phyloP scores from a whole-genome alignment of 345 rosid genomes.

The Hirschfeldia incana region DNA sequence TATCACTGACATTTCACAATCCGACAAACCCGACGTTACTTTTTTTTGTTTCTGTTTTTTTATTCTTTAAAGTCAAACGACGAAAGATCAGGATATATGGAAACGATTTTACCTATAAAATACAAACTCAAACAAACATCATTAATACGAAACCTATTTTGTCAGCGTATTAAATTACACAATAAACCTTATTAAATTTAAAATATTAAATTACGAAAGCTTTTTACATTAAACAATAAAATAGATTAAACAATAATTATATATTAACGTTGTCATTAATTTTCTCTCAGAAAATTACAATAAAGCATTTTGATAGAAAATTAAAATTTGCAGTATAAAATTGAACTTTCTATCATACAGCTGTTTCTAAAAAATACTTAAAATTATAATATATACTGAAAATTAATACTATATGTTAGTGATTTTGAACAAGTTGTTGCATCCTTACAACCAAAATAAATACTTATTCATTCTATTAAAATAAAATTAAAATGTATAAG shows the following conservation, averaged over 20 bases:
- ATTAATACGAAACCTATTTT: not conserved
- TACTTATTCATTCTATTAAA: not conserved
- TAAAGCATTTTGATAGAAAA: not conserved
- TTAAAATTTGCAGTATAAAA: no score
- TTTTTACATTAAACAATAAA: not conserved
- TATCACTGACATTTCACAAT: not conserved
- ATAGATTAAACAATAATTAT: no score
- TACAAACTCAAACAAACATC: no score
- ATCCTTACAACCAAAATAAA: not conserved
- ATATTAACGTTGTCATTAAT: no score
- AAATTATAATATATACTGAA: no score
- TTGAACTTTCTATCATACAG: no score
- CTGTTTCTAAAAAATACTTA: no score
- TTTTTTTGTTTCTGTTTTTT: no score
- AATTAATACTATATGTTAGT: not conserved
- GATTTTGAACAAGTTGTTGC: not conserved
- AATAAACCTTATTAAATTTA: no score
- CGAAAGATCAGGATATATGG: not conserved
- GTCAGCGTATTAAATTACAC: not conserved
- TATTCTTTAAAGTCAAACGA: not conserved
- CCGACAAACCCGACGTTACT: not conserved
- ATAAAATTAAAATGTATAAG: not conserved
- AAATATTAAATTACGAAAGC: not conserved
- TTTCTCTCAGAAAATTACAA: no score
- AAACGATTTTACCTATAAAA: no score